A percentile compares a stretch with the other conserved stretches of the same genome.
phyloP scores from a whole-genome alignment of 305 asterid genomes.

The Ajuga reptans region DNA sequence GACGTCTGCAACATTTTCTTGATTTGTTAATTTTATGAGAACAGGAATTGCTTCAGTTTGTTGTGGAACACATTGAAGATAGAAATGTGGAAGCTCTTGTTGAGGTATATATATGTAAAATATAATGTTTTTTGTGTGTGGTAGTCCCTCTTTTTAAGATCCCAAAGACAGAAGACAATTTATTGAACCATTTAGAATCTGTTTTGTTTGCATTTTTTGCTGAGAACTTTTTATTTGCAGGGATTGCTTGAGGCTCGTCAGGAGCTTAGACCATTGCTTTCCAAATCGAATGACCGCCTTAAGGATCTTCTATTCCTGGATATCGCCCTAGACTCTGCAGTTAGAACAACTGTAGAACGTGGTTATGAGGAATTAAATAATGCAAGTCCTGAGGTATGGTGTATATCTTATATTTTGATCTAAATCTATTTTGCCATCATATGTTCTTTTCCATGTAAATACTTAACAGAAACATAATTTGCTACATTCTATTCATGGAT shows the following conservation, averaged over 20 bases:
- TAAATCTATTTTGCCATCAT: slow-evolving; percentile 1
- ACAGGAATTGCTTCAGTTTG: slow-evolving; percentile 83
- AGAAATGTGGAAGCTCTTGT: slow-evolving; percentile 84
- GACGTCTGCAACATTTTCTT: slow-evolving; percentile 20
- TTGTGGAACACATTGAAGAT: slow-evolving; percentile 75
- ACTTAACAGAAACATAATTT: slow-evolving; percentile 4
- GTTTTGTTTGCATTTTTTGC: slow-evolving; percentile 4
- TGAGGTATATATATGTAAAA: slow-evolving; percentile 59
- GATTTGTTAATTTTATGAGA: slow-evolving; percentile 16
- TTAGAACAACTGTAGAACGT: slow-evolving; percentile 95
- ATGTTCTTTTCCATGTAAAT: slow-evolving; percentile 5
- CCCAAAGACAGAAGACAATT: not conserved
- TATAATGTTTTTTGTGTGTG: slow-evolving; percentile 14
- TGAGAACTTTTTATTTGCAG: slow-evolving; percentile 34
- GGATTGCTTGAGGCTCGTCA: slow-evolving; percentile 96
- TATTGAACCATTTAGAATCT: not conserved
- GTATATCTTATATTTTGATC: not conserved
- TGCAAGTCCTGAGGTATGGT: slow-evolving; percentile 76
- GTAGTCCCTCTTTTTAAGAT: slow-evolving; percentile 8
- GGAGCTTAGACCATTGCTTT: slow-evolving; percentile 89
- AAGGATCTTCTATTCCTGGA: slow-evolving; percentile 93
- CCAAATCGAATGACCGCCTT: slow-evolving; percentile 65
- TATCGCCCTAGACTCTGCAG: slow-evolving; percentile 92
- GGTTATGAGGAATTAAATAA: slow-evolving; percentile 79
- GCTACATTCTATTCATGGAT: slow-evolving; percentile 18